Evolutionary conservation across 2,329 filamentous ascomycete genomes (phyloP).

Genomic region (Paraconiothyrium brasiliense): DNA sequence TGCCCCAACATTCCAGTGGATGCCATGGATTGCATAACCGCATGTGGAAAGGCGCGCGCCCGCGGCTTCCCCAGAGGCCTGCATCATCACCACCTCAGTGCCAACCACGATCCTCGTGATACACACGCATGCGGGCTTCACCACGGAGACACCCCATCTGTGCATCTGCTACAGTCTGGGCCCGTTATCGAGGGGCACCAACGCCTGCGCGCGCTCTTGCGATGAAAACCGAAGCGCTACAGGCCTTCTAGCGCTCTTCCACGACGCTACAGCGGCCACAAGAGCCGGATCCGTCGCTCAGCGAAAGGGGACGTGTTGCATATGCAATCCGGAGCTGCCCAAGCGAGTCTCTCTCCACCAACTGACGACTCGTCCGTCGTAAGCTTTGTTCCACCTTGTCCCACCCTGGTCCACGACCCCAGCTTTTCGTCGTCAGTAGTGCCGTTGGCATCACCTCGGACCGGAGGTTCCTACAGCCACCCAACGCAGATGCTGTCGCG

Average conservation of each 20-base stretch:
- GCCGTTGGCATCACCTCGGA: background rate
- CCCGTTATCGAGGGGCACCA: background rate
- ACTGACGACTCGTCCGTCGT: background rate
- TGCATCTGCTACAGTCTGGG: conserved; percentile 8
- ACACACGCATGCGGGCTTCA: conserved; percentile 5
- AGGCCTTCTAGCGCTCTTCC: conserved; percentile 13
- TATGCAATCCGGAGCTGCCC: background rate
- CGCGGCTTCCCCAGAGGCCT: conserved; percentile 5
- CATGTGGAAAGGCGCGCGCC: conserved; percentile 14
- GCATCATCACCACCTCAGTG: conserved; percentile 16
- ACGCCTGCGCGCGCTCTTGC: background rate
- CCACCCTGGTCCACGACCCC: conserved; percentile 3
- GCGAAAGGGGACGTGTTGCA: background rate
- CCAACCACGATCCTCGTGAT: background rate
- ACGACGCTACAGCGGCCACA: background rate
- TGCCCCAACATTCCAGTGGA: conserved; percentile 4
- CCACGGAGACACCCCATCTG: background rate
- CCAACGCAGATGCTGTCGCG: conserved; percentile 5
- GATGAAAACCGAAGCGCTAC: background rate
- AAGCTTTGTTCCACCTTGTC: conserved; percentile 12
- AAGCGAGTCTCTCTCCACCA: background rate
- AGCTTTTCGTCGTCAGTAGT: background rate
- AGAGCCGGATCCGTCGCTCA: background rate
- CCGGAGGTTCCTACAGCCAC: background rate
- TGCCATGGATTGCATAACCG: conserved; percentile 15